Evolutionary conservation across 2,329 filamentous ascomycete genomes (phyloP).

Genomic region (Paecilomyces formosus): DNA sequence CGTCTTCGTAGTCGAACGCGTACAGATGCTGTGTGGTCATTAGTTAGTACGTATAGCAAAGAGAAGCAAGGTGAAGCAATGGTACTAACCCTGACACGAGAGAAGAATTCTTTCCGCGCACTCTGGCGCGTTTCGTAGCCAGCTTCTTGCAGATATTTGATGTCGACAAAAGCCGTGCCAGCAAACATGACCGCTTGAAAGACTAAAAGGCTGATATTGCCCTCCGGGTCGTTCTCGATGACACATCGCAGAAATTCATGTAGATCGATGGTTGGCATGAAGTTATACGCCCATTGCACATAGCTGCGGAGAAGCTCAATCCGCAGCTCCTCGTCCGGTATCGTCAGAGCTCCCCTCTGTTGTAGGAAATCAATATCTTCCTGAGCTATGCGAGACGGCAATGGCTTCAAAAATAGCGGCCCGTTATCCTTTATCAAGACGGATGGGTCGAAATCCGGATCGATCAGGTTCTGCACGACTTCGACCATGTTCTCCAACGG

Average conservation of each 20-base stretch:
- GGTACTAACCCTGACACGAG: constrained; percentile 66
- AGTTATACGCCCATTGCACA: constrained; percentile 79
- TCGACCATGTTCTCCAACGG: constrained; percentile 32
- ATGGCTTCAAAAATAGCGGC: constrained; percentile 64
- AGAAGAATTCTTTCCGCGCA: constrained; percentile 76
- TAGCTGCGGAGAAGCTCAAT: constrained; percentile 72
- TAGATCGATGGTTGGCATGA: constrained; percentile 73
- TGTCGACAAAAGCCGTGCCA: constrained; percentile 74
- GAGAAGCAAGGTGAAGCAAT: constrained; percentile 2
- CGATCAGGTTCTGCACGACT: constrained; percentile 29
- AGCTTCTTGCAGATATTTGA: constrained; percentile 61
- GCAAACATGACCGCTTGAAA: constrained; percentile 95
- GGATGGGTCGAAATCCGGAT: constrained; percentile 31
- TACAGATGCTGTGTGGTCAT: constrained; percentile 59
- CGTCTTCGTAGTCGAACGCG: constrained; percentile 83
- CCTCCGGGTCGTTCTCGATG: constrained; percentile 58
- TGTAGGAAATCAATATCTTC: constrained; percentile 75
- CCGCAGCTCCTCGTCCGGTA: constrained; percentile 62
- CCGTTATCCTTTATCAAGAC: constrained; percentile 23
- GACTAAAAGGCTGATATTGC: constrained; percentile 69
- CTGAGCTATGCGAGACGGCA: constrained; percentile 63
- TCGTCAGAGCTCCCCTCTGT: constrained; percentile 68
- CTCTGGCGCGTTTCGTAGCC: constrained; percentile 69
- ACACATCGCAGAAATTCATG: constrained; percentile 48
- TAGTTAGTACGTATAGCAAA: constrained; percentile 5